Percentiles rank a stretch among this genome's conserved stretches.
Evolutionary conservation across 345 rosid species (phyloP).

Genomic region (Erucastrum elatum): DNA sequence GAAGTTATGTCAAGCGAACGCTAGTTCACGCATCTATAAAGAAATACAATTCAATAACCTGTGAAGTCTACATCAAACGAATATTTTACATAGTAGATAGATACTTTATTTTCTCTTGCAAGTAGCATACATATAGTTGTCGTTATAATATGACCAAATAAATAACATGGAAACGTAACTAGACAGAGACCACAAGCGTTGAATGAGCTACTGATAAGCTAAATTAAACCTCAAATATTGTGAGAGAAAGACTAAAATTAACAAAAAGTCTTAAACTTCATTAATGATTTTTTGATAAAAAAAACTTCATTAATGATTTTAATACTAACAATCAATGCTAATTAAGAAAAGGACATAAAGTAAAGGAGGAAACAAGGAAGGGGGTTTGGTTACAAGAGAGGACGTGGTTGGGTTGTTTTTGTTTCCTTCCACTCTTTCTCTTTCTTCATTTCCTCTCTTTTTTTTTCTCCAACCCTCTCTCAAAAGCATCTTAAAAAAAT

Average conservation of each 20-base stretch:
- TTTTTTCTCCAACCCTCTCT: constrained; percentile 7
- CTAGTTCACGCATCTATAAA: constrained; percentile 21
- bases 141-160: constrained; percentile 6
- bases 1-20: not conserved
- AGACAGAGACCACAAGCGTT: constrained; percentile 31
- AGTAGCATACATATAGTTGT: constrained; percentile 13
- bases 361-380: constrained; percentile 12
- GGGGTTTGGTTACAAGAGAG: constrained; percentile 26
- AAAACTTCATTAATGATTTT: constrained; percentile 17
- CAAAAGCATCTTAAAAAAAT: not conserved
- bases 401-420: constrained; percentile 40
- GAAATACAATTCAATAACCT: not conserved
- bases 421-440: constrained; percentile 40
- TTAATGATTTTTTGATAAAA: not conserved
- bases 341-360: constrained; percentile 35
- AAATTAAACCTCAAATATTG: constrained; percentile 12
- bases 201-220: constrained; percentile 28
- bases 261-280: constrained; percentile 30
- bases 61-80: constrained; percentile 28
- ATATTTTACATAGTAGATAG: constrained; percentile 8
- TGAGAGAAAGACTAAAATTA: constrained; percentile 29
- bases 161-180: constrained; percentile 2
- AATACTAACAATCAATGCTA: constrained; percentile 17
- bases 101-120: constrained; percentile 5
- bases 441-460: constrained; percentile 30